A percentile compares a stretch with the other conserved stretches of the same genome.
Conservation (phyloP, 257 asterid genomes). For the Solanum medicagineum region DNA sequence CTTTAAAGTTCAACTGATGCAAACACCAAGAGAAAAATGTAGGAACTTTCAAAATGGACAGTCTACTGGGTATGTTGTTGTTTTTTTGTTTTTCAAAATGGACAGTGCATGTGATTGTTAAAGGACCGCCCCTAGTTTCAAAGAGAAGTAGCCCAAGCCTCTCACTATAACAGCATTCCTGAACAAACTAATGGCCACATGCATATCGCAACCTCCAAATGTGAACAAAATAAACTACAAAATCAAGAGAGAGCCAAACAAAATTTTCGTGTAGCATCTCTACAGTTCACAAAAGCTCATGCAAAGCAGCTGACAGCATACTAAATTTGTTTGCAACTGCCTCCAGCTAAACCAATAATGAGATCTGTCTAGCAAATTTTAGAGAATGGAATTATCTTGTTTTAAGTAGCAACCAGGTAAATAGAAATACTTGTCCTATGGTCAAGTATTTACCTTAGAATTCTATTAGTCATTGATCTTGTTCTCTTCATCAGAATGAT, state of each 20-base stretch:
- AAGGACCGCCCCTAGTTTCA: not conserved
- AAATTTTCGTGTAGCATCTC: not conserved
- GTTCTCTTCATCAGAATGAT: not conserved
- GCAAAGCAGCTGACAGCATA: not conserved
- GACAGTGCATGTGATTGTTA: not conserved
- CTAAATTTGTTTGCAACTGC: not conserved
- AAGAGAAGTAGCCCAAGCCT: not conserved
- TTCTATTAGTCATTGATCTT: not conserved
- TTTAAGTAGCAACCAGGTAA: not conserved
- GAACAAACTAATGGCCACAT: not conserved
- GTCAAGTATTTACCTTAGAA: not conserved
- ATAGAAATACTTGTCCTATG: not conserved
- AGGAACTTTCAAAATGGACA: not conserved
- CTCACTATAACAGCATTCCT: not conserved
- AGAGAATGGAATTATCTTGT: not conserved
- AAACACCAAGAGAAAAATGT: not conserved
- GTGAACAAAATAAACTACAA: not conserved
- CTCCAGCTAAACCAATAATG: not conserved
- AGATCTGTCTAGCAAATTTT: not conserved
- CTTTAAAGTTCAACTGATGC: not conserved
- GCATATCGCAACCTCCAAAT: not conserved
- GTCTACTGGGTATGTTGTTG: not conserved
- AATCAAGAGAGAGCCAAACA: not conserved
- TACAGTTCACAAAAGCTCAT: not conserved
- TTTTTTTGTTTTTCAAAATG: not conserved